phyloP scores from a whole-genome alignment of 495 filamentous ascomycete species.

The Glarea lozoyensis region DNA sequence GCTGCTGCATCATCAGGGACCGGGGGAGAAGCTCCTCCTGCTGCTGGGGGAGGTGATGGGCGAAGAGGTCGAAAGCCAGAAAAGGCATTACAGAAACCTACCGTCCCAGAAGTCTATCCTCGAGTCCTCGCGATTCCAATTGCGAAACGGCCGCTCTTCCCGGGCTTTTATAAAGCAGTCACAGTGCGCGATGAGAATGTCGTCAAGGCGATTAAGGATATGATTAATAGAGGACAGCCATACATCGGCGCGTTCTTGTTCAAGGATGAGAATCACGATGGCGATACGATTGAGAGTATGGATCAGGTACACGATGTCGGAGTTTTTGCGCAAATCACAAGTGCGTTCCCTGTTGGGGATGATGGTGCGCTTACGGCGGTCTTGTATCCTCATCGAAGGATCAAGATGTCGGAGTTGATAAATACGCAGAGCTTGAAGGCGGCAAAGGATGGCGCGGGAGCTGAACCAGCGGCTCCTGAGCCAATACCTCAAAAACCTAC shows the following conservation, averaged over 20 bases:
- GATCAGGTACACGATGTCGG: conserved; percentile 92
- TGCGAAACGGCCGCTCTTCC: conserved; percentile 86
- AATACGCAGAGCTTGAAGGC: conserved; percentile 41
- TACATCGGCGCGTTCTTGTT: conserved; percentile 96
- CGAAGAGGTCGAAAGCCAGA: conserved; percentile 60
- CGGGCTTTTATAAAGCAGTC: conserved; percentile 97
- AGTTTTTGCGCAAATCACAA: conserved; percentile 96
- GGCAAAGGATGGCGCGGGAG: conserved; percentile 34
- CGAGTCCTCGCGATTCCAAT: conserved; percentile 99
- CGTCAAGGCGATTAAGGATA: conserved; percentile 81
- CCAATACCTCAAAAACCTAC: conserved; percentile 18
- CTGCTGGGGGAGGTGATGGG: conserved; percentile 38
- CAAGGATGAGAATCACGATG: conserved; percentile 89
- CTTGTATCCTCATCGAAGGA: conserved; percentile 90
- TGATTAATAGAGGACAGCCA: conserved; percentile 95
- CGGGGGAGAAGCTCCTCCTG: conserved; percentile 34
- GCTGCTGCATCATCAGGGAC: conserved; percentile 25
- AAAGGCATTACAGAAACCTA: conserved; percentile 72
- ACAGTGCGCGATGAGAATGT: conserved; percentile 90
- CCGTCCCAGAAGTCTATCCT: conserved; percentile 90
- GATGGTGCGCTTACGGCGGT: conserved; percentile 75
- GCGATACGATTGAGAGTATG: conserved; percentile 77
- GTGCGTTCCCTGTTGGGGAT: conserved; percentile 83
- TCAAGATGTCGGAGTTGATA: conserved; percentile 76
- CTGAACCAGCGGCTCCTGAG: conserved; percentile 23